Evolutionary conservation across 202 grass and related monocot genomes (phyloP).

Genomic region (Setaria italica): DNA sequence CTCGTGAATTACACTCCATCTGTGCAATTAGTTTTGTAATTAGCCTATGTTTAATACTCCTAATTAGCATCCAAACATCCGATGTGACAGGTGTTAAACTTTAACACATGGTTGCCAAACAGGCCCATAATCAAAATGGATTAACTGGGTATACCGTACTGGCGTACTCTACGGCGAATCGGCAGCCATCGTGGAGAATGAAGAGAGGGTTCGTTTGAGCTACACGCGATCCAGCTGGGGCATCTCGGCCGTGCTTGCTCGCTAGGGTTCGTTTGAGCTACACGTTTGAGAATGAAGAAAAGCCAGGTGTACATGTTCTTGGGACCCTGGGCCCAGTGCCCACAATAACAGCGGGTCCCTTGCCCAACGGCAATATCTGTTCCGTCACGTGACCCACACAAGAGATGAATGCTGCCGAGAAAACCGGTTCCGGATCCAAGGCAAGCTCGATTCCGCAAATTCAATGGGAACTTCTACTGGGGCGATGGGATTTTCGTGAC

Average conservation of each 20-base stretch:
- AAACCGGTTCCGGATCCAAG: constrained; percentile 6
- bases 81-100: no score
- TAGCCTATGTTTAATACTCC: no score
- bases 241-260: neutral
- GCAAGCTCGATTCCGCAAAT: neutral
- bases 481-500: neutral
- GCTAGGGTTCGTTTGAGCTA: no score
- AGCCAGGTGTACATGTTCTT: constrained; percentile 17
- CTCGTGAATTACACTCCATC: no score
- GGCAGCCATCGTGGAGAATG: neutral
- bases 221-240: neutral
- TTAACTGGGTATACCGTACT: no score
- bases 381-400: neutral
- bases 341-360: neutral
- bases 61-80: no score
- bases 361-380: neutral
- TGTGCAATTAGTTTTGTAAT: no score
- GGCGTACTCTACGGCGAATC: no score
- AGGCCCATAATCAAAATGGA: no score
- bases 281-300: neutral
- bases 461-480: neutral
- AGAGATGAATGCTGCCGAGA: neutral
- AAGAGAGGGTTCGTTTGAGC: neutral
- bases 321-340: neutral
- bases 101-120: no score